Evolutionary conservation across 345 rosid genomes (phyloP).

Genomic region (Cardamine resedifolia): DNA sequence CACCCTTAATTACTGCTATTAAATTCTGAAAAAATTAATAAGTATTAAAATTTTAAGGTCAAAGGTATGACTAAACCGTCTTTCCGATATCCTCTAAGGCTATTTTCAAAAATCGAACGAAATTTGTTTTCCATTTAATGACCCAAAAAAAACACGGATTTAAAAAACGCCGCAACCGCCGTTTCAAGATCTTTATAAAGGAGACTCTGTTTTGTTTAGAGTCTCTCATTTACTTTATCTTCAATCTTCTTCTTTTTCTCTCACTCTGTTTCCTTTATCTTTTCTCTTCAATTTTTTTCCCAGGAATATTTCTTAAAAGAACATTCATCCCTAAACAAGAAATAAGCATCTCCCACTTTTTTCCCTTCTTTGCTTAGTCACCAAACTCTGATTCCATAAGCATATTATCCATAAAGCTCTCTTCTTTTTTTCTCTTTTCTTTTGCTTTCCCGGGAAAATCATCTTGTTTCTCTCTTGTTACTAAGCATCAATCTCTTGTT

Average conservation of each 20-base stretch:
- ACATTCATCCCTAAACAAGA: slow-evolving; percentile 25
- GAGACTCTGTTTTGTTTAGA: slow-evolving; percentile 12
- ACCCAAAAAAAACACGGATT: neutral
- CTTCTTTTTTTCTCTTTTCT: slow-evolving; percentile 8
- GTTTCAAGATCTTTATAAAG: slow-evolving; percentile 37
- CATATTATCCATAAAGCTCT: slow-evolving; percentile 31
- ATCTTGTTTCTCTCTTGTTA: slow-evolving; percentile 17
- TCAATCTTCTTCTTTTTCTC: neutral
- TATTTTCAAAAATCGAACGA: neutral
- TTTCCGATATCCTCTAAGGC: neutral
- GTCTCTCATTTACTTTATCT: neutral
- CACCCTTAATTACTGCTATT: slow-evolving; percentile 9
- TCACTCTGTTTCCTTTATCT: slow-evolving; percentile 10
- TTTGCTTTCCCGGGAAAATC: slow-evolving; percentile 31
- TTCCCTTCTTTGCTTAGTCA: slow-evolving; percentile 7
- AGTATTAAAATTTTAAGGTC: slow-evolving; percentile 5
- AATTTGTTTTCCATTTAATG: neutral
- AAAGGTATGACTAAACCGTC: slow-evolving; percentile 25
- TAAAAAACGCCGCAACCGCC: slow-evolving; percentile 35
- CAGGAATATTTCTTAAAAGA: slow-evolving; percentile 21
- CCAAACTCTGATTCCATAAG: slow-evolving; percentile 38
- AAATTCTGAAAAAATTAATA: neutral
- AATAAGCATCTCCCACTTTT: slow-evolving; percentile 17
- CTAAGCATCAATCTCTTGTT: slow-evolving; percentile 32
- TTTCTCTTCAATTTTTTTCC: slow-evolving; percentile 8